These are phyloP conservation scores for Acephala macrosclerotiorum DNA, from an alignment of 2,329 filamentous ascomycete genomes.

Conservation along the genomic window DNA sequence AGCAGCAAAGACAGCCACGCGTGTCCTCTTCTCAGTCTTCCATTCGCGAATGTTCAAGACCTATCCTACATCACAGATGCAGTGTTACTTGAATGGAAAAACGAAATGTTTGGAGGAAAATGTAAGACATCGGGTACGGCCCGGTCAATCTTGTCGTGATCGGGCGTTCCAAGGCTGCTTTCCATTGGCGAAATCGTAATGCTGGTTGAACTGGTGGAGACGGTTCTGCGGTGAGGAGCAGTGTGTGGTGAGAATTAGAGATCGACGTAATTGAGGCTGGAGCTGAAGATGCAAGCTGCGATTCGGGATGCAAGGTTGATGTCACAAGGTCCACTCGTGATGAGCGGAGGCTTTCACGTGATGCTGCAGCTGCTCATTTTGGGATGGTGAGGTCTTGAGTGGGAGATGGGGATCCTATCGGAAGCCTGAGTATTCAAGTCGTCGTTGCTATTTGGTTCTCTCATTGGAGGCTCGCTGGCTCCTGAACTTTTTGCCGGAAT, in stretches of 20 bases:
- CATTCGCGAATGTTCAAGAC: neutral
- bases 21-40: neutral
- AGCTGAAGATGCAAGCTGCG: constrained; percentile 2
- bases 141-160: neutral
- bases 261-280: neutral
- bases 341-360: neutral
- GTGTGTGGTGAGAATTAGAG: neutral
- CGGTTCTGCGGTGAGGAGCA: no score
- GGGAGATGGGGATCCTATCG: neutral
- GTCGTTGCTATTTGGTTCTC: neutral
- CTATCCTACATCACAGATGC: neutral
- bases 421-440: no score
- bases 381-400: neutral
- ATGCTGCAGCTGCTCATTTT: neutral
- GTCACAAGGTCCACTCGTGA: neutral
- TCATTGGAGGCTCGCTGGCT: no score
- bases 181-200: neutral
- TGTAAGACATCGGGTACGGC: constrained; percentile 6
- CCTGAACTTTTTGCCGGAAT: no score
- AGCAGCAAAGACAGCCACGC: neutral
- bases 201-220: neutral
- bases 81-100: neutral
- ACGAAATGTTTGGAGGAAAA: no score
- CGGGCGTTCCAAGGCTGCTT: neutral
- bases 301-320: neutral